A percentile compares a stretch with the other conserved stretches of the same genome.
phyloP scores from a whole-genome alignment of 768 basidiomycete genomes.

The Auriscalpium microsporum region DNA sequence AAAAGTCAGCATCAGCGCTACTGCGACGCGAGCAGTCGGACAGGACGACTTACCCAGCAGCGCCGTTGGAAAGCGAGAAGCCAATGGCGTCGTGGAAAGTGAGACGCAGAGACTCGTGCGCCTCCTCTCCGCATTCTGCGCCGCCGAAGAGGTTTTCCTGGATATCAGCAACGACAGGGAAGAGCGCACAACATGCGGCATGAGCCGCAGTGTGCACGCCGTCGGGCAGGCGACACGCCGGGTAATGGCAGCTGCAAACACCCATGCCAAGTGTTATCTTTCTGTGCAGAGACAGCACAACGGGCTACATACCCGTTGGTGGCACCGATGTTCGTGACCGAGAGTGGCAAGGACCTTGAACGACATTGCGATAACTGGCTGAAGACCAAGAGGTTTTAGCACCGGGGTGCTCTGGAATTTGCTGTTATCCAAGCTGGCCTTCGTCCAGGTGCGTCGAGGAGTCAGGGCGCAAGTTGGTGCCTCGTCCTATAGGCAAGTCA shows the following conservation, averaged over 20 bases:
- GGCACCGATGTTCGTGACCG: conserved; percentile 3
- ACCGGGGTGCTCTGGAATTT: too few relatives aligned
- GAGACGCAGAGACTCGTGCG: conserved; percentile 21
- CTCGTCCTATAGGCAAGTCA: too few relatives aligned
- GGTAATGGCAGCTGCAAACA: conserved; percentile 13
- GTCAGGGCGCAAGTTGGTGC: too few relatives aligned
- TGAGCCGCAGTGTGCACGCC: conserved; percentile 19
- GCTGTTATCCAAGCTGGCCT: too few relatives aligned
- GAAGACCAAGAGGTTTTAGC: background rate
- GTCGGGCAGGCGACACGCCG: conserved; percentile 23
- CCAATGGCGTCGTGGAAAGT: conserved; percentile 22
- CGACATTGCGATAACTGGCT: conserved; percentile 11
- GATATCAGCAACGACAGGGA: conserved; percentile 24
- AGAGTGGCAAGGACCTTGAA: conserved; percentile 15
- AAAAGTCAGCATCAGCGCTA: background rate
- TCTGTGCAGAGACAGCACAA: background rate
- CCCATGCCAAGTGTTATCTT: background rate
- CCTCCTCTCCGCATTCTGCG: conserved; percentile 24
- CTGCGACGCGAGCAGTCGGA: background rate
- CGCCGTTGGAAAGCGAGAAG: conserved; percentile 6
- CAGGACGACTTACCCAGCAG: conserved; percentile 8
- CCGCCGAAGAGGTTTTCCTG: conserved; percentile 20
- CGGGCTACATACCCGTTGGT: conserved; percentile 9
- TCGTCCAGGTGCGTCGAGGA: too few relatives aligned
- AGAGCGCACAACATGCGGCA: conserved; percentile 24